A percentile compares a stretch with the other conserved stretches of the same genome.
phyloP scores from a whole-genome alignment of 352 stramenopile genomes.

The Phytophthora colocasiae region DNA sequence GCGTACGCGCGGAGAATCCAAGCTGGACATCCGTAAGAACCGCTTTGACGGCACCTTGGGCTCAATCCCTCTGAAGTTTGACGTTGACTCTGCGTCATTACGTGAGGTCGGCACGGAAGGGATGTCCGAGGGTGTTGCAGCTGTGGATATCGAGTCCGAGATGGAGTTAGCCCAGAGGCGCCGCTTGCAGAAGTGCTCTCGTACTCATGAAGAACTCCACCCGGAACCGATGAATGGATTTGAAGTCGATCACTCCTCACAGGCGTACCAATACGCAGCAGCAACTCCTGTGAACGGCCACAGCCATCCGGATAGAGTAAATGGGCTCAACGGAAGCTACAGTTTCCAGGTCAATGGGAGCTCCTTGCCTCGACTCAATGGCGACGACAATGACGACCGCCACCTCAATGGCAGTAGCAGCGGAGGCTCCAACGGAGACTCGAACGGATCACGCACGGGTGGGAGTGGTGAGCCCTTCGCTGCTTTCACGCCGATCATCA shows the following conservation, averaged over 20 bases:
- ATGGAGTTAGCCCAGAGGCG: conserved; percentile 80
- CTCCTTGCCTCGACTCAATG: conserved; percentile 33
- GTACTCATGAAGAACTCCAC: conserved; percentile 19
- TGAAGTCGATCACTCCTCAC: conserved; percentile 12
- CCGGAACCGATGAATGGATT: conserved; percentile 14
- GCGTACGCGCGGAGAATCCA: conserved; percentile 87
- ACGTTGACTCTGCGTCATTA: conserved; percentile 68
- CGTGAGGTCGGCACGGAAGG: conserved; percentile 67
- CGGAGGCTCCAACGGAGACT: conserved; percentile 29
- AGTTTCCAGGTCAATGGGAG: conserved; percentile 34
- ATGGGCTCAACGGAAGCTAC: conserved; percentile 37
- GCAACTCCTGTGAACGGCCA: conserved; percentile 21
- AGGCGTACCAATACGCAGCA: conserved; percentile 36
- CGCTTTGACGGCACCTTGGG: conserved; percentile 94
- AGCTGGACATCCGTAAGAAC: conserved; percentile 97
- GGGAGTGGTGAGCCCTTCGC: conserved; percentile 74
- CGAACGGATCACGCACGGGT: conserved; percentile 18
- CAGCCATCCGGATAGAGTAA: conserved; percentile 26
- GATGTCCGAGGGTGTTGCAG: conserved; percentile 76
- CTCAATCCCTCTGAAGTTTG: conserved; percentile 88
- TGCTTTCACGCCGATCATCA: conserved; percentile 89
- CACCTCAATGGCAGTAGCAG: conserved; percentile 19
- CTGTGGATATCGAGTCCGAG: conserved; percentile 78
- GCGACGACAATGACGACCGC: conserved; percentile 32
- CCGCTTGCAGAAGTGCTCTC: conserved; percentile 43